Evolutionary conservation across 106 monocot species (phyloP).

Genomic region (Acanthochlamys bracteata): DNA sequence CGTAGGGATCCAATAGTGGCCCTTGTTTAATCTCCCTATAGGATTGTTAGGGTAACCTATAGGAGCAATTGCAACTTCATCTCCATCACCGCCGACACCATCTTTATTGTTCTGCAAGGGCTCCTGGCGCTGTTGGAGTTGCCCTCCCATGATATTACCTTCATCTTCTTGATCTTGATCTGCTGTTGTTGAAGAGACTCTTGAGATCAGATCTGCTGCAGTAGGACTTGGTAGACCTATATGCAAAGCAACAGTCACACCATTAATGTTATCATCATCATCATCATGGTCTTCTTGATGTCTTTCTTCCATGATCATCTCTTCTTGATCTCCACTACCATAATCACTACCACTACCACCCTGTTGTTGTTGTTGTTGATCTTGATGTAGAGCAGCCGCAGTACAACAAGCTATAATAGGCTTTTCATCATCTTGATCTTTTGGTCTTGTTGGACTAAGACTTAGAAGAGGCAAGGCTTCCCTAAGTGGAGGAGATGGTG

Average conservation of each 20-base stretch:
- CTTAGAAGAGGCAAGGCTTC: constrained; percentile 23
- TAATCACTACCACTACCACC: not conserved
- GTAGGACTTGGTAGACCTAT: constrained; percentile 24
- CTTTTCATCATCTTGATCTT: not conserved
- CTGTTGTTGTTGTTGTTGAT: too few species aligned
- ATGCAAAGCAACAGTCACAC: constrained; percentile 25
- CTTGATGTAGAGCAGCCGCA: too few species aligned
- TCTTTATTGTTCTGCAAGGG: too few species aligned
- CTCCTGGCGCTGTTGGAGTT: too few species aligned
- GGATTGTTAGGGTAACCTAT: constrained; percentile 3
- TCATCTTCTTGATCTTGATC: not conserved
- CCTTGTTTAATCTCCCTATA: constrained; percentile 8
- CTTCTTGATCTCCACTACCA: constrained; percentile 4
- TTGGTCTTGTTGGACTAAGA: constrained; percentile 11
- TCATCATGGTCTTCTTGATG: not conserved
- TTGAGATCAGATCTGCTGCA: constrained; percentile 9
- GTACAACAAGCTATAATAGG: too few species aligned
- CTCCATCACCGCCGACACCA: too few species aligned
- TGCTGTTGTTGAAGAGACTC: not conserved
- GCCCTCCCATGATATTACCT: not conserved
- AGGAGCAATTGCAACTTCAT: not conserved
- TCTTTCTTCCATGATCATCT: not conserved
- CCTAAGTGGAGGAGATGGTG: constrained; percentile 20
- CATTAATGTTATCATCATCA: not conserved
- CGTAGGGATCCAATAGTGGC: constrained; percentile 11